phyloP scores from a whole-genome alignment of 768 basidiomycete species.

The Tulasnella sp. region DNA sequence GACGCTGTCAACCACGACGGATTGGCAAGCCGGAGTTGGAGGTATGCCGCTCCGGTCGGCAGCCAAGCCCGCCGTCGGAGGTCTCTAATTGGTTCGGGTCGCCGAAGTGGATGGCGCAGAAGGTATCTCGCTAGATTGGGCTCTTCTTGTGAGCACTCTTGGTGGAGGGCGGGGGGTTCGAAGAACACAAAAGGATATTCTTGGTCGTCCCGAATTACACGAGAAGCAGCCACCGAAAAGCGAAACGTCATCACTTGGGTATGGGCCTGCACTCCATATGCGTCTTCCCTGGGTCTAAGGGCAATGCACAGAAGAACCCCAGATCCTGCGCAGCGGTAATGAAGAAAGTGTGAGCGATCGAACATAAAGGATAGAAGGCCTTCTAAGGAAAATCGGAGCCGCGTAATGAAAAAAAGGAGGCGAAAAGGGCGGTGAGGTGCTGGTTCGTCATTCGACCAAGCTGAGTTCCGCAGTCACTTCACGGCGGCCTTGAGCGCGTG shows the following conservation, averaged over 20 bases:
- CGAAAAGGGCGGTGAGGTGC: not conserved
- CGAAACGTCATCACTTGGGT: conserved; percentile 41
- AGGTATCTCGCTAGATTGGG: not conserved
- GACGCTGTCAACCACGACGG: not conserved
- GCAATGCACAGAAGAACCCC: conserved; percentile 70
- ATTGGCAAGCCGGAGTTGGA: not conserved
- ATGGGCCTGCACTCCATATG: conserved; percentile 73
- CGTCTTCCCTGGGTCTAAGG: conserved; percentile 65
- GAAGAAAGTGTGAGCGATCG: conserved; percentile 5
- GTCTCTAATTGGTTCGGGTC: not conserved
- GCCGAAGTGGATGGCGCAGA: not conserved
- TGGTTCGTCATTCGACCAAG: not conserved
- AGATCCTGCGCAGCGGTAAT: conserved; percentile 49
- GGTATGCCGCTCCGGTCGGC: not conserved
- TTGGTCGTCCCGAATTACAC: not conserved
- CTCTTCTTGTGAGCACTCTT: not conserved
- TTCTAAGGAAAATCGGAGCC: not conserved
- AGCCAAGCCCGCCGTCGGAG: not conserved
- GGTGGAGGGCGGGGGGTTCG: conserved; percentile 3
- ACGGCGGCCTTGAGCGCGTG: not conserved
- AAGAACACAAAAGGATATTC: not conserved
- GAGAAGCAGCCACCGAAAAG: not conserved
- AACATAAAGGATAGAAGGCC: not conserved
- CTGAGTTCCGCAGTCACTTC: not conserved
- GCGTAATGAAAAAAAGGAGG: not conserved